phyloP scores from a whole-genome alignment of 2,329 filamentous ascomycete genomes.

The Colletotrichum shisoi region DNA sequence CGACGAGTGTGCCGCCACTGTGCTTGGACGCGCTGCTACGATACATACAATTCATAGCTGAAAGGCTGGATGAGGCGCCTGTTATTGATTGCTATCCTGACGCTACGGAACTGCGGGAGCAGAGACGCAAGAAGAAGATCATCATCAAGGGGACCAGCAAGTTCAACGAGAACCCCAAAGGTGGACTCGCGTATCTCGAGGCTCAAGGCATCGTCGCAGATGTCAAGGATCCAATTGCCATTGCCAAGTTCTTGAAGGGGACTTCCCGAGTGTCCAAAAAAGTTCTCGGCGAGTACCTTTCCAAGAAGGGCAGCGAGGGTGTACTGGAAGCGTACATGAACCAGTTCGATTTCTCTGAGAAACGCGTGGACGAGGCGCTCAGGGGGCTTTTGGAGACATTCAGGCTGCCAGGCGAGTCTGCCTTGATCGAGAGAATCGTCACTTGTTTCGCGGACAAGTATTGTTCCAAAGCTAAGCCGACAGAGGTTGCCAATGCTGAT shows the following conservation, averaged over 20 bases:
- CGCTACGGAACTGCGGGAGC: constrained; percentile 69
- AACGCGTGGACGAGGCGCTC: constrained; percentile 89
- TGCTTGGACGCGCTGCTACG: constrained; percentile 91
- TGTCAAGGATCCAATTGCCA: constrained; percentile 74
- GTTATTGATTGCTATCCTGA: constrained; percentile 71
- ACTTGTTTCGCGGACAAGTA: constrained; percentile 88
- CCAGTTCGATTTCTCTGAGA: constrained; percentile 85
- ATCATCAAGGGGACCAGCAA: constrained; percentile 88
- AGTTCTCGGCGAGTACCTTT: constrained; percentile 88
- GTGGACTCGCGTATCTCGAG: constrained; percentile 83
- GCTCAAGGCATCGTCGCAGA: constrained; percentile 86
- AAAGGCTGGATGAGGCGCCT: constrained; percentile 78
- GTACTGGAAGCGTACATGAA: constrained; percentile 85
- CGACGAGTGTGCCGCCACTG: constrained; percentile 93
- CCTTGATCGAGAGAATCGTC: constrained; percentile 91
- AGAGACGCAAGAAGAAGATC: constrained; percentile 81
- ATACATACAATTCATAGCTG: constrained; percentile 90
- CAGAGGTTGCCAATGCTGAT: constrained; percentile 83
- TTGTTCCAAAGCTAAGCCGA: constrained; percentile 71
- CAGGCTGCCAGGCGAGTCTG: constrained; percentile 90
- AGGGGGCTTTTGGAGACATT: constrained; percentile 89
- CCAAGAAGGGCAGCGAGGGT: constrained; percentile 87
- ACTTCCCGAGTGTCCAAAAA: constrained; percentile 91
- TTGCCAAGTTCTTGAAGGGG: constrained; percentile 87
- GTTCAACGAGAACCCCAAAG: constrained; percentile 95